Evolutionary conservation across 257 asterid genomes (phyloP).

Genomic region (Leonotis leonurus): DNA sequence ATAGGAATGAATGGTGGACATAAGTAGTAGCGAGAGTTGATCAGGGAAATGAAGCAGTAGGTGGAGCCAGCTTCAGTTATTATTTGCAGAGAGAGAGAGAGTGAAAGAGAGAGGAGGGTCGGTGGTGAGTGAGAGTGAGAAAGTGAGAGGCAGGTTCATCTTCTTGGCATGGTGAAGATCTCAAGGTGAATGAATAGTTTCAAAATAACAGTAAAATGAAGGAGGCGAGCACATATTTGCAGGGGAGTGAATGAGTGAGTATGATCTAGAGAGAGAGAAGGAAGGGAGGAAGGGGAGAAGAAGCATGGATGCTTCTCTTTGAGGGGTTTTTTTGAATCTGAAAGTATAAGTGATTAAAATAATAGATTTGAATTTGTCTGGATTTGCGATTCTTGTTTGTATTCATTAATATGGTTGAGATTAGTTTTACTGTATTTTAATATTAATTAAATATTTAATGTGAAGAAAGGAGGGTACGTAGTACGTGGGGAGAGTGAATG

Average conservation of each 20-base stretch:
- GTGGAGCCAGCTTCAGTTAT: slow-evolving; percentile 23
- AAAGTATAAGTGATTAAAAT: slow-evolving; percentile 46
- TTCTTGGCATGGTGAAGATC: slow-evolving; percentile 75
- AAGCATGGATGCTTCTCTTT: slow-evolving; percentile 66
- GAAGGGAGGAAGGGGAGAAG: slow-evolving; percentile 19
- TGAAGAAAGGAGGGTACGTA: no score
- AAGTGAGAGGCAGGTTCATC: slow-evolving; percentile 54
- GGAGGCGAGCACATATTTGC: neutral
- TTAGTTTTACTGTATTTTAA: neutral
- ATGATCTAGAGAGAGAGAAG: neutral
- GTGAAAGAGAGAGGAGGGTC: neutral
- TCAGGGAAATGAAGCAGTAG: slow-evolving; percentile 11
- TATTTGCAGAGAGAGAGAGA: slow-evolving; percentile 11
- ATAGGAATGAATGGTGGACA: slow-evolving; percentile 13
- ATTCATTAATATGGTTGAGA: neutral
- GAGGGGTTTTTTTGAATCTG: slow-evolving; percentile 56
- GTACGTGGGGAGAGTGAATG: no score
- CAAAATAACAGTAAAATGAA: neutral
- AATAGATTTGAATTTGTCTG: slow-evolving; percentile 24
- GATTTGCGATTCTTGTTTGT: slow-evolving; percentile 15
- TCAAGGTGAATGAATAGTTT: slow-evolving; percentile 29
- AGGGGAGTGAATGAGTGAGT: neutral
- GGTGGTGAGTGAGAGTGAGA: slow-evolving; percentile 8
- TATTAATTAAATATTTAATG: no score
- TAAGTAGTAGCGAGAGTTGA: neutral